phyloP scores from a whole-genome alignment of 2,329 filamentous ascomycete species.

The Pseudogymnoascus sp. region DNA sequence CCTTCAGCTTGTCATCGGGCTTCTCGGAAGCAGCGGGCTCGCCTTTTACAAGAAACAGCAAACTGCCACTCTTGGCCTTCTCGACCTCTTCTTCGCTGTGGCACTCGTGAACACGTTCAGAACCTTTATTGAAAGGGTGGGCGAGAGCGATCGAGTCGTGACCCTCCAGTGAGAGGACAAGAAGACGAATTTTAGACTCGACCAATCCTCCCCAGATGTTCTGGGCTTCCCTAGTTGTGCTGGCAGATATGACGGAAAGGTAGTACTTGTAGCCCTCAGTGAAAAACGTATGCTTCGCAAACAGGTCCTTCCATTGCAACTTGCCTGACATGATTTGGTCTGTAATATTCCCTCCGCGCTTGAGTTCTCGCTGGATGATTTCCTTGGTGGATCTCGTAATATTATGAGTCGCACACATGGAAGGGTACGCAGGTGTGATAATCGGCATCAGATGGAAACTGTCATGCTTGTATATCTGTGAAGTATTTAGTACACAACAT shows the following conservation, averaged over 20 bases:
- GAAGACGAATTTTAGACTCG: conserved; percentile 81
- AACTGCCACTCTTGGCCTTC: conserved; percentile 51
- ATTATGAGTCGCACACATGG: conserved; percentile 96
- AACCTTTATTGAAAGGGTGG: conserved; percentile 87
- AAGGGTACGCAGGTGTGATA: conserved; percentile 94
- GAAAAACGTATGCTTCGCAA: conserved; percentile 88
- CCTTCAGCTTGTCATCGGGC: conserved; percentile 11
- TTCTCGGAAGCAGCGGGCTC: conserved; percentile 25
- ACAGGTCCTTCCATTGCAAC: conserved; percentile 76
- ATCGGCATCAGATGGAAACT: conserved; percentile 91
- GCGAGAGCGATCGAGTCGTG: conserved; percentile 74
- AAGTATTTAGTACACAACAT: conserved; percentile 18
- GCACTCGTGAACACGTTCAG: conserved; percentile 71
- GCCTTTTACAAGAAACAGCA: conserved; percentile 44
- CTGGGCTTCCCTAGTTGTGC: conserved; percentile 74
- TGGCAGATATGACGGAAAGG: conserved; percentile 75
- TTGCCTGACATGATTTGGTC: conserved; percentile 71
- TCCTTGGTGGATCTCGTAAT: conserved; percentile 78
- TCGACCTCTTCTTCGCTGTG: conserved; percentile 51
- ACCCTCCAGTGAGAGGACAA: conserved; percentile 75
- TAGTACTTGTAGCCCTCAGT: conserved; percentile 93
- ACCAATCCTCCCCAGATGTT: conserved; percentile 85
- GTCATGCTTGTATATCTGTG: conserved; percentile 38
- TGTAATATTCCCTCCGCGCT: conserved; percentile 67
- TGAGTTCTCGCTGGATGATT: conserved; percentile 75